Conservation (phyloP, 768 basidiomycete genomes). For the Fibroporia radiculosa region DNA sequence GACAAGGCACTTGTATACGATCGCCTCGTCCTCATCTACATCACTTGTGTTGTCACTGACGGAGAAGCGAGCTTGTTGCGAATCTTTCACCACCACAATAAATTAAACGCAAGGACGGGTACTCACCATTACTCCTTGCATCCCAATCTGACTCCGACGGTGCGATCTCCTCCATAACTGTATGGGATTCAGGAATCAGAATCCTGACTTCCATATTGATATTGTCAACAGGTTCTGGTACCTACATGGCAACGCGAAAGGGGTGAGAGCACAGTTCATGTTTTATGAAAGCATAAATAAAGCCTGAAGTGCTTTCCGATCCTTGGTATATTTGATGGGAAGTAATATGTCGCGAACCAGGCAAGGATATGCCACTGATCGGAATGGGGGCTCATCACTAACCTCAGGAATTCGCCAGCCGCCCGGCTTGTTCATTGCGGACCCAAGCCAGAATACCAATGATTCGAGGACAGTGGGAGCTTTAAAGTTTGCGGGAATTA, state of each 20-base stretch:
- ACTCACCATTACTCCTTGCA: not conserved
- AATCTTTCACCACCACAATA: no score
- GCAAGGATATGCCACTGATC: conserved; percentile 7
- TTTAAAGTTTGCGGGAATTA: conserved; percentile 7
- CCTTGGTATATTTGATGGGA: conserved; percentile 4
- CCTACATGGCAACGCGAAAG: conserved; percentile 26
- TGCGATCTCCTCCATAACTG: not conserved
- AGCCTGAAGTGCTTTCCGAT: conserved; percentile 6
- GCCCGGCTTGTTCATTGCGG: conserved; percentile 11
- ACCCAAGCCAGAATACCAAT: conserved; percentile 21
- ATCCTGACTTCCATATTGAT: conserved; percentile 4
- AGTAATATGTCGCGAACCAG: conserved; percentile 10
- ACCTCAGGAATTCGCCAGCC: conserved; percentile 18
- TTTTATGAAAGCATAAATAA: conserved; percentile 8
- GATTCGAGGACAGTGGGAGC: conserved; percentile 18
- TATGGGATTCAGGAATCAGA: not conserved
- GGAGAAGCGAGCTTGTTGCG: no score
- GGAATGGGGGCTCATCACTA: conserved; percentile 9
- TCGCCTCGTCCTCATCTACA: not conserved
- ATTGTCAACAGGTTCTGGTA: conserved; percentile 30
- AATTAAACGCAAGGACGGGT: not conserved
- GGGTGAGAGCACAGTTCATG: conserved; percentile 13
- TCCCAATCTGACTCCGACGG: conserved; percentile 2
- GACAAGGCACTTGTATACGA: not conserved
- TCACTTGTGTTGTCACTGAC: no score